Evolutionary conservation across 2,329 filamentous ascomycete species (phyloP), one percentile per base, ranked within the genome.

Genomic region (Cladosporium colombiae): DNA sequence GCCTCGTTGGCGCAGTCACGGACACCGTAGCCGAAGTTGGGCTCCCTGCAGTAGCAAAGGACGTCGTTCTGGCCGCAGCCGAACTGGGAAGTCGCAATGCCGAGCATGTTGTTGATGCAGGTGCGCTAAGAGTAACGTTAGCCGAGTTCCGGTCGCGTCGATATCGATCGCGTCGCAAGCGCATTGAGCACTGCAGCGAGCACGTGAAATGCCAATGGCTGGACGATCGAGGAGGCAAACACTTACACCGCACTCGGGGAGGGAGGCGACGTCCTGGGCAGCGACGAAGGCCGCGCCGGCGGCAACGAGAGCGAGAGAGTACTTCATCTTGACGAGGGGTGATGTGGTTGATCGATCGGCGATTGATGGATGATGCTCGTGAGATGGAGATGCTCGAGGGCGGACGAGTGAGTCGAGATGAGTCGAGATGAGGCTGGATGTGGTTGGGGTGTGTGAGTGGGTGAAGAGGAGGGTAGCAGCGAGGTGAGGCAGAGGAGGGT

Each of bases 1-100:
- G 75, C 74, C 71, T 78, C 55, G 66, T 75, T 73, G 63, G 77
- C 67, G 70, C 77, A 79, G 69, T 79, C 77, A 62, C 77, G 76
- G 29, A 79, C 72, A 68, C 77, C 77, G 69, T 75, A 77, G 66
- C 76, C 76, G 68, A 78, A 79, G 67, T 74, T 67, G 49, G 70
- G 70, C 64, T 75, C 70, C 53, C 65, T 67, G 74, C 77, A 79
- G 70, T 75, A 75, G 74, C 77, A 79, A 29, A 66, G 67, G 25
- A 73, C 70, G 69, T 79, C 73, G 67, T 70, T 71, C 18, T 37
- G 53, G 31, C 35, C 29, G 71, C 77, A 79, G 64, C 73, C 73
- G 65, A 78, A 71, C 16, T 71, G 35, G 35, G 66, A 58, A 56
- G 62, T 59, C 31, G 75, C 75, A 50, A 74, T 70, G 44, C 62